Evolutionary conservation across 805 yeast genomes (phyloP), one percentile per base, ranked within the genome.

Genomic region (Tetrapisispora iriomotensis): DNA sequence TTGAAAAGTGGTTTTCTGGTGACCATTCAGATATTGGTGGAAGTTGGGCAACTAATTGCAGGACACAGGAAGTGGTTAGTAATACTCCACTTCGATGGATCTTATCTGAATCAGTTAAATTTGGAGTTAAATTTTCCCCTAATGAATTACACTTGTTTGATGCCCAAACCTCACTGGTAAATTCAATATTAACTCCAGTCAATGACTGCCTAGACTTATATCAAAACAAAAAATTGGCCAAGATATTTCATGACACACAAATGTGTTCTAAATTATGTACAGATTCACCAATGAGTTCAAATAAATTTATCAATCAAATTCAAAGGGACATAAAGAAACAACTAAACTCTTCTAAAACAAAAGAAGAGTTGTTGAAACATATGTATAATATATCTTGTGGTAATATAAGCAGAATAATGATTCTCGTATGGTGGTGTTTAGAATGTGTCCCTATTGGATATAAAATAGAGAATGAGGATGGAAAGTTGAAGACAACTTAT

Each of bases 21-120:
- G 74, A 75, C 50, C 86, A 79, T 55, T 66, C 79, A 8, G 85
- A 79, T 55, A 60, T 75, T 48, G 86, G 86, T 2, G 85, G 85
- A 3, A 82, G 82, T 0, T 78, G 82, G 79, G 54, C 64, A 1
- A 55, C 64, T 4, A 78, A 73, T 51, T 51, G 62, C 35, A 74
- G 74, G 1, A 45, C 52, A 2, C 40, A 46, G 10, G 52, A 51
- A 21, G 41, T 32, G 29, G 69, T 72, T 30, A 66, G 82, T 0
- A 69, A 74, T 45, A 44, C 76, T 13, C 61, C 84, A 0, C 58
- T 79, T 19, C 63, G 79, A 43, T 79, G 85, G 85, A 73, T 79
- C 54, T 42, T 79, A 10, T 59, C 70, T 5, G 75, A 74, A 50
- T 75, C 82, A 0, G 49, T 71, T 8, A 65, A 64, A 37, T 60